Percentiles rank a stretch among this genome's conserved stretches.
Conservation (phyloP, 306 rosid genomes). For the Argentina anserina region DNA sequence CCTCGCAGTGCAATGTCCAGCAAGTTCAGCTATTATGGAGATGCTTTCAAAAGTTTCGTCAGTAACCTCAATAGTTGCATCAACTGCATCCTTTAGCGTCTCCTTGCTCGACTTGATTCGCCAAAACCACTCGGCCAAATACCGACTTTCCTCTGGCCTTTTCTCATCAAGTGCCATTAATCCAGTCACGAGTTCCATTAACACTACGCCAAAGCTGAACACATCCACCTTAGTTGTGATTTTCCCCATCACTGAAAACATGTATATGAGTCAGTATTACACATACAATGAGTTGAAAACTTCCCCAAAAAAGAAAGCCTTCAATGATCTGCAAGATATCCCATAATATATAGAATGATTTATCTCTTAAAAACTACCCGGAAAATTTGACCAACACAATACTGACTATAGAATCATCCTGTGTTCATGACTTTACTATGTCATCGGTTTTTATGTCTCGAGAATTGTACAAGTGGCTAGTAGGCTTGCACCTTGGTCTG, state of each 20-base stretch:
- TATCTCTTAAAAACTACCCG: too few relatives aligned
- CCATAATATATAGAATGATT: too few relatives aligned
- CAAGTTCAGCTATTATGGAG: slow-evolving; percentile 53
- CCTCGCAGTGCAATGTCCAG: slow-evolving; percentile 81
- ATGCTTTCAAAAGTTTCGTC: slow-evolving; percentile 54
- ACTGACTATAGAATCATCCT: too few relatives aligned
- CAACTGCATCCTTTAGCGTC: slow-evolving; percentile 58
- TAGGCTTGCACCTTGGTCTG: background rate
- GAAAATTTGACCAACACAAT: background rate
- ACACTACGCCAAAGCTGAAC: slow-evolving; percentile 75
- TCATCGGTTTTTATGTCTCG: background rate
- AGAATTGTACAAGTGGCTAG: background rate
- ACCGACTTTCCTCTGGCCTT: slow-evolving; percentile 74
- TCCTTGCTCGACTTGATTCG: slow-evolving; percentile 54
- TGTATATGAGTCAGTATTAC: slow-evolving; percentile 7
- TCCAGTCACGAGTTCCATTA: slow-evolving; percentile 80
- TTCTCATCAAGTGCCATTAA: slow-evolving; percentile 69
- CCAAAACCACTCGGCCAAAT: slow-evolving; percentile 82
- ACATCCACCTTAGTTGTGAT: slow-evolving; percentile 82
- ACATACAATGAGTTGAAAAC: background rate
- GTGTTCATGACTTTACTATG: background rate
- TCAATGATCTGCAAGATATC: background rate
- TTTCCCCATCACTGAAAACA: slow-evolving; percentile 78
- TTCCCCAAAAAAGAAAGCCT: background rate
- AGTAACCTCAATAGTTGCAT: slow-evolving; percentile 43